Evolutionary conservation across 148 eudicot genomes (phyloP).

Genomic region (Silene conica): DNA sequence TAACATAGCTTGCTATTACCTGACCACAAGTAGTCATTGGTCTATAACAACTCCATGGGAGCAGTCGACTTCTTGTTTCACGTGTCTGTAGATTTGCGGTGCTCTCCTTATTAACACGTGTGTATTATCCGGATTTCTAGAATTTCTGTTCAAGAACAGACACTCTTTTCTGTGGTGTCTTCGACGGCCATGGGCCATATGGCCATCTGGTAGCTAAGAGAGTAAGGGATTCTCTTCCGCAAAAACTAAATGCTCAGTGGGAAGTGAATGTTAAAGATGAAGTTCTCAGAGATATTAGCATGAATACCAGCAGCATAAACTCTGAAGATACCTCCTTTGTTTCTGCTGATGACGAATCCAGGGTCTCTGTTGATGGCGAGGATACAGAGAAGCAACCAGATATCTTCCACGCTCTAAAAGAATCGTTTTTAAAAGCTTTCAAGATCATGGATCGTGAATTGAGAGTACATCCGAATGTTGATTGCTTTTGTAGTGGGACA

Average conservation of each 20-base stretch:
- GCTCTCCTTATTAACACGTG: neutral
- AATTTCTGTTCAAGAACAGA: conserved; percentile 79
- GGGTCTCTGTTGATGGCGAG: conserved; percentile 39
- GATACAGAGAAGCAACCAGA: conserved; percentile 54
- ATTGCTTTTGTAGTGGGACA: conserved; percentile 97
- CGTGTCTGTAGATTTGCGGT: neutral
- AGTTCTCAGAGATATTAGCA: conserved; percentile 58
- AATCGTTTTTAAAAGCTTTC: conserved; percentile 81
- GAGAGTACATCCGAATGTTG: conserved; percentile 57
- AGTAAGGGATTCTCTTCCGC: conserved; percentile 89
- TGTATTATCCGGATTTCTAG: conserved; percentile 36
- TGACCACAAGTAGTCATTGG: too few relatives aligned
- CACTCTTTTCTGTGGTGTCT: conserved; percentile 86
- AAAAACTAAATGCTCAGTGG: conserved; percentile 73
- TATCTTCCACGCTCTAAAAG: conserved; percentile 62
- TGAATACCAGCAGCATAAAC: conserved; percentile 45
- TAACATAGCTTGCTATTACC: too few relatives aligned
- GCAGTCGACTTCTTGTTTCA: neutral
- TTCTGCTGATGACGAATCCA: conserved; percentile 56
- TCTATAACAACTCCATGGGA: neutral
- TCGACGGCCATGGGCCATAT: conserved; percentile 93
- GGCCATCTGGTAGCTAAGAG: conserved; percentile 95
- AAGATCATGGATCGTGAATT: conserved; percentile 87
- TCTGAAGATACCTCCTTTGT: conserved; percentile 54
- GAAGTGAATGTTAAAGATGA: conserved; percentile 61